phyloP scores from a whole-genome alignment of 495 filamentous ascomycete genomes.

The Sphaerosporella brunnea region DNA sequence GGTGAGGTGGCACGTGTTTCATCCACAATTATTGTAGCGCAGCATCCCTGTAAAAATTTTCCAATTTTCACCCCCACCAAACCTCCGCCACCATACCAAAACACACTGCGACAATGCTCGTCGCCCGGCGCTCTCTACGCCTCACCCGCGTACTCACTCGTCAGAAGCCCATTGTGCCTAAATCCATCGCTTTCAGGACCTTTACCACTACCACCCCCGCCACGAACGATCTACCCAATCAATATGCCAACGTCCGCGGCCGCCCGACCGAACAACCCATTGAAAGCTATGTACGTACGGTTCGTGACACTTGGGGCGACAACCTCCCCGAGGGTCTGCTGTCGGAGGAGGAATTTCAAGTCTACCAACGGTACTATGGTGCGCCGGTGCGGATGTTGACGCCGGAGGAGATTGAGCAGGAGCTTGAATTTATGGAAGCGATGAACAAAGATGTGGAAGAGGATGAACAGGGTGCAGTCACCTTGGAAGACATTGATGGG shows the following conservation, averaged over 20 bases:
- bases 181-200: background rate
- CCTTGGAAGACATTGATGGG: slow-evolving; percentile 41
- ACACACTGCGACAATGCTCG: too few relatives aligned
- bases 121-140: background rate
- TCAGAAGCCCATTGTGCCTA: background rate
- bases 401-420: slow-evolving; percentile 33
- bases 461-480: slow-evolving; percentile 29
- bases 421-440: slow-evolving; percentile 14
- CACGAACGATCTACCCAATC: background rate
- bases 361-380: slow-evolving; percentile 75
- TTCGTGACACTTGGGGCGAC: slow-evolving; percentile 59
- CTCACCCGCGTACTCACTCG: background rate
- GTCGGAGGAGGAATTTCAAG: slow-evolving; percentile 44
- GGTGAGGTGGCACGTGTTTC: too few relatives aligned
- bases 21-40: too few relatives aligned
- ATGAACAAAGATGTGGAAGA: slow-evolving; percentile 26
- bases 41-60: too few relatives aligned
- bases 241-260: too few relatives aligned
- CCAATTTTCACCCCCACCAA: too few relatives aligned
- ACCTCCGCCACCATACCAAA: too few relatives aligned
- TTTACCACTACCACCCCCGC: background rate
- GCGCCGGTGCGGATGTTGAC: slow-evolving; percentile 39
- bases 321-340: slow-evolving; percentile 58
- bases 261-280: too few relatives aligned
- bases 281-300: slow-evolving; percentile 48